A percentile compares a stretch with the other conserved stretches of the same genome.
Evolutionary conservation across 2,329 filamentous ascomycete species (phyloP).

Genomic region (Neopestalotiopsis sp.): DNA sequence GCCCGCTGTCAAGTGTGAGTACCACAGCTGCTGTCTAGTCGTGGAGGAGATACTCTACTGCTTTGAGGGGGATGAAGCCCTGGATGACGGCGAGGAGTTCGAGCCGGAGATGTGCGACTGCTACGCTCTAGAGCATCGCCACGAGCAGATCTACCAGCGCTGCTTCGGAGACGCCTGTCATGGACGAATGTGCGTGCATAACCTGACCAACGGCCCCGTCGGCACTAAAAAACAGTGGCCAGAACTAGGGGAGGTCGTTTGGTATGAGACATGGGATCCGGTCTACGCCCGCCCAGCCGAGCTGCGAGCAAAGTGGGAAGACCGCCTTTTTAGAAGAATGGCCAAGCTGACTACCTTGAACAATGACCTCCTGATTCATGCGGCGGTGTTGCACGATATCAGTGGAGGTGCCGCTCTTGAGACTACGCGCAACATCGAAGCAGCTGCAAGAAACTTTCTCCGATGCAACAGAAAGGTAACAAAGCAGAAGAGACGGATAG

Average conservation of each 20-base stretch:
- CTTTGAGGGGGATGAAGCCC: background rate
- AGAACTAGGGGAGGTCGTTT: background rate
- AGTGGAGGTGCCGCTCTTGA: background rate
- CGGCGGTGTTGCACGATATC: constrained; percentile 3
- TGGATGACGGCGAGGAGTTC: background rate
- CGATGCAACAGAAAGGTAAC: background rate
- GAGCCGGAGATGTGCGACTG: constrained; percentile 27
- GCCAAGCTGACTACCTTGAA: background rate
- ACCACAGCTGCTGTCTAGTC: constrained; percentile 31
- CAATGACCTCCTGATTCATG: background rate
- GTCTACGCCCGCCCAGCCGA: background rate
- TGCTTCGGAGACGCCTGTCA: background rate
- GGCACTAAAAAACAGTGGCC: background rate
- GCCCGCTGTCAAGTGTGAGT: constrained; percentile 20
- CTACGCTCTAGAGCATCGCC: constrained; percentile 27
- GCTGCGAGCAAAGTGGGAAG: background rate
- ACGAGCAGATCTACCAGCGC: constrained; percentile 16
- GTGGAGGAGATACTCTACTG: constrained; percentile 19
- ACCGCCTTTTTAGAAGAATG: background rate
- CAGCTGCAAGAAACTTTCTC: background rate
- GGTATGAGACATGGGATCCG: background rate
- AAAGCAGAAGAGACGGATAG: background rate
- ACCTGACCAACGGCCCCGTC: background rate
- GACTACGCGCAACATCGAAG: no score
- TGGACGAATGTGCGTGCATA: background rate